A percentile compares a stretch with the other conserved stretches of the same genome.
Evolutionary conservation across 2,329 filamentous ascomycete species (phyloP).

Genomic region (Clonostachys rosea): DNA sequence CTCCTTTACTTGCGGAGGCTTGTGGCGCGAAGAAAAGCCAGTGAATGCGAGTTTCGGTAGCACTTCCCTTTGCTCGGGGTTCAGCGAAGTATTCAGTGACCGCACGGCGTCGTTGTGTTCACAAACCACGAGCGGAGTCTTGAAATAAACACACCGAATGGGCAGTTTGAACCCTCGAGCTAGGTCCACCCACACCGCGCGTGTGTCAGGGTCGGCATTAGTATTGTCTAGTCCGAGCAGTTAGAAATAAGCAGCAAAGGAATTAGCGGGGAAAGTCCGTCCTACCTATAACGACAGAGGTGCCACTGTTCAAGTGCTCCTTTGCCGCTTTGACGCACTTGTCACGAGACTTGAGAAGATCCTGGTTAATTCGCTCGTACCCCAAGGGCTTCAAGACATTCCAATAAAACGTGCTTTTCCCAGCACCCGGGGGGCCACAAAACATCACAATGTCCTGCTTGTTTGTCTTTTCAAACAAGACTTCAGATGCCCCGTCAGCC

Average conservation of each 20-base stretch:
- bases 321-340: conserved; percentile 70
- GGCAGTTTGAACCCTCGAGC: conserved; percentile 67
- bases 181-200: conserved; percentile 73
- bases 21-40: conserved; percentile 68
- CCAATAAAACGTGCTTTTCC: conserved; percentile 91
- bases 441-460: conserved; percentile 75
- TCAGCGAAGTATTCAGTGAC: conserved; percentile 65
- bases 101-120: conserved; percentile 88
- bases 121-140: conserved; percentile 61
- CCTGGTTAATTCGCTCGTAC: conserved; percentile 87
- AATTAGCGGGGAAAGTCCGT: conserved; percentile 9
- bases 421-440: conserved; percentile 82
- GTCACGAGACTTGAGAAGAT: conserved; percentile 70
- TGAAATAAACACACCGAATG: conserved; percentile 84
- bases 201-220: conserved; percentile 77
- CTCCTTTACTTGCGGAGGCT: conserved; percentile 66
- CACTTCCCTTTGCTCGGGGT: conserved; percentile 72
- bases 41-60: conserved; percentile 80
- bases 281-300: conserved; percentile 74
- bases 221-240: conserved; percentile 71
- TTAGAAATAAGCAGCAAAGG: conserved; percentile 5
- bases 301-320: conserved; percentile 57
- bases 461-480: conserved; percentile 57
- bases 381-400: conserved; percentile 70
- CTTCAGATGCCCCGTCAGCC: conserved; percentile 10